These are phyloP conservation scores for Penicillium sp. DNA, from an alignment of 2,329 filamentous ascomycete genomes.

Conservation along the genomic window DNA sequence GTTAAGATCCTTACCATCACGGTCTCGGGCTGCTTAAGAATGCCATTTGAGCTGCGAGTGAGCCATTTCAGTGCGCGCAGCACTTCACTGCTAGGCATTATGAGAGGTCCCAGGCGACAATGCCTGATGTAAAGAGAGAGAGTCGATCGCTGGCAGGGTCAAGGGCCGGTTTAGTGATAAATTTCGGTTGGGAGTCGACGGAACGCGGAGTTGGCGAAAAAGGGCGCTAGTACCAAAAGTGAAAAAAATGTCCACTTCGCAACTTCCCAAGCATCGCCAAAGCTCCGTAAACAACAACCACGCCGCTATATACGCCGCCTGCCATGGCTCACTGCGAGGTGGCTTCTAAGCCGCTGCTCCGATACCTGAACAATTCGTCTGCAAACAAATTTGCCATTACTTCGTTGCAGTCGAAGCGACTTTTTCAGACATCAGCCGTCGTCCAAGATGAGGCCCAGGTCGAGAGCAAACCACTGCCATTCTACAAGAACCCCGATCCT, in stretches of 20 bases:
- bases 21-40: conserved; percentile 31
- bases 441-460: conserved; percentile 44
- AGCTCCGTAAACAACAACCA: conserved; percentile 20
- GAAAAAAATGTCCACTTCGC: conserved; percentile 35
- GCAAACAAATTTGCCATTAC: conserved; percentile 28
- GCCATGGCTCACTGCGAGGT: conserved; percentile 40
- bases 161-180: not conserved
- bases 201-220: conserved; percentile 25
- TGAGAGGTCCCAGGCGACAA: conserved; percentile 13
- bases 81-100: conserved; percentile 35
- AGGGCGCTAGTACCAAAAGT: conserved; percentile 26
- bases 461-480: conserved; percentile 40
- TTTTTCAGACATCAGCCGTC: conserved; percentile 47
- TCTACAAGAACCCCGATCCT: conserved; percentile 54
- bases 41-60: conserved; percentile 32
- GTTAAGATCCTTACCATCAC: conserved; percentile 29
- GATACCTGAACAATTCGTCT: conserved; percentile 38
- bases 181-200: conserved; percentile 19
- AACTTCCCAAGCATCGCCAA: conserved; percentile 12
- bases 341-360: conserved; percentile 40
- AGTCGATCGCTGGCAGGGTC: not conserved
- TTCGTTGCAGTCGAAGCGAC: conserved; percentile 39
- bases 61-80: conserved; percentile 36
- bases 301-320: not conserved
- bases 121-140: not conserved